Evolutionary conservation across 345 rosid genomes (phyloP).

Genomic region (Erysimum cheiranthoides): DNA sequence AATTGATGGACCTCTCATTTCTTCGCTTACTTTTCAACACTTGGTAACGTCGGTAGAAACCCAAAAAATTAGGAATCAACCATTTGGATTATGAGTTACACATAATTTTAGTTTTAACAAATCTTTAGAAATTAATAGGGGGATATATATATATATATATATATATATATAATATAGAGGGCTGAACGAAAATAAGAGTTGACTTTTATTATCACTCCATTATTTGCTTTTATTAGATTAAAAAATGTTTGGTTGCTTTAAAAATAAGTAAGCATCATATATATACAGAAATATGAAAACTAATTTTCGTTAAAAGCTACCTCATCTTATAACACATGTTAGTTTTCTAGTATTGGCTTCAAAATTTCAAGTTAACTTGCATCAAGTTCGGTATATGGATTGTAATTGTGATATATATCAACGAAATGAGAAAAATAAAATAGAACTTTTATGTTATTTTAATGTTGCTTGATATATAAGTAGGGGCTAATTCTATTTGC

Average conservation of each 20-base stretch:
- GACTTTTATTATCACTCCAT: conserved; percentile 25
- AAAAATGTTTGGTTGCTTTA: not conserved
- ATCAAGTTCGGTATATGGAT: not conserved
- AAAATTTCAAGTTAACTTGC: not conserved
- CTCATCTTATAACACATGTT: not conserved
- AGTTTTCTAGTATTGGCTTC: not conserved
- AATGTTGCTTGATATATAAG: not conserved
- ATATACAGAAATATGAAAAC: not conserved
- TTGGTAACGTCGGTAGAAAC: not conserved
- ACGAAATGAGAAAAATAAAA: not conserved
- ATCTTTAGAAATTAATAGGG: not conserved
- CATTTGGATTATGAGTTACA: not conserved
- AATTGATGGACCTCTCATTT: not conserved
- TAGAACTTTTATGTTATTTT: not conserved
- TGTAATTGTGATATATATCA: conserved; percentile 3
- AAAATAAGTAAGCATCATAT: not conserved
- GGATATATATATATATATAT: no score
- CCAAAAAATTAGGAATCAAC: not conserved
- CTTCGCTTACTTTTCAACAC: conserved; percentile 3
- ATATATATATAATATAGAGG: not conserved
- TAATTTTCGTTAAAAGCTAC: not conserved
- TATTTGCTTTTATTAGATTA: not conserved
- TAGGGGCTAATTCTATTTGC: conserved; percentile 10
- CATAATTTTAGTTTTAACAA: not conserved
- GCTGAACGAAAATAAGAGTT: conserved; percentile 4